A percentile compares a stretch with the other conserved stretches of the same genome.
These are phyloP conservation scores for Triglochin maritima DNA, from an alignment of 106 monocot species.

Conservation along the genomic window DNA sequence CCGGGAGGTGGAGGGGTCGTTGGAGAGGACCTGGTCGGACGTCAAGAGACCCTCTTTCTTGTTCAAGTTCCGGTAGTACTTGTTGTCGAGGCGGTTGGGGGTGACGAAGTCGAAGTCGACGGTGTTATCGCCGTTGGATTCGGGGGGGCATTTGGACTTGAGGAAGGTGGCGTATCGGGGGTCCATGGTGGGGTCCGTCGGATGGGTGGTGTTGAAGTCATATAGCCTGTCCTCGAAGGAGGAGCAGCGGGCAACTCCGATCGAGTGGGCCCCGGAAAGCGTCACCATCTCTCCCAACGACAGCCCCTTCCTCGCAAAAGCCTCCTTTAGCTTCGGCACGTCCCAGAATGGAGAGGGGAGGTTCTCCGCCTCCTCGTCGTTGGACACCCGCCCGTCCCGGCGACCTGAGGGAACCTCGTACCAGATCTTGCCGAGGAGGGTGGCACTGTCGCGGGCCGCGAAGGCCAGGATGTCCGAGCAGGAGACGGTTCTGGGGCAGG, in stretches of 20 bases:
- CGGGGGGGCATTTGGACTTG: too few species aligned
- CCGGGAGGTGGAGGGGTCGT: too few species aligned
- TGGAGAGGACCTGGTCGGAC: too few species aligned
- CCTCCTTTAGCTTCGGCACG: background rate
- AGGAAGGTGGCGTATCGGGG: too few species aligned
- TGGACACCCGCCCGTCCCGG: conserved; percentile 6
- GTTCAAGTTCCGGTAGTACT: too few species aligned
- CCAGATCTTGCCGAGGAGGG: conserved; percentile 3
- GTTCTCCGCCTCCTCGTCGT: background rate
- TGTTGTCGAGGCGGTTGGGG: too few species aligned
- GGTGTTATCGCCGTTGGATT: too few species aligned
- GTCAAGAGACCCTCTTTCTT: too few species aligned
- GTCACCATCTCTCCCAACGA: conserved; percentile 15
- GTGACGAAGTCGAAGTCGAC: too few species aligned
- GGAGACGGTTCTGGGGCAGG: conserved; percentile 22
- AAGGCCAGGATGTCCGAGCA: conserved; percentile 42
- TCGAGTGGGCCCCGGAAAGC: conserved; percentile 1
- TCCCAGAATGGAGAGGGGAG: background rate
- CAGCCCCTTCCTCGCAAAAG: conserved; percentile 6
- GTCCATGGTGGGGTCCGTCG: background rate
- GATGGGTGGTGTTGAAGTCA: conserved; percentile 1
- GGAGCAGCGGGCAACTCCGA: conserved; percentile 5
- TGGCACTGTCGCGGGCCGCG: conserved; percentile 21
- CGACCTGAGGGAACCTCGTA: conserved; percentile 10
- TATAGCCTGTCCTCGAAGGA: conserved; percentile 4